Evolutionary conservation across 768 basidiomycete species (phyloP).

Genomic region (Mycena sanguinolenta): DNA sequence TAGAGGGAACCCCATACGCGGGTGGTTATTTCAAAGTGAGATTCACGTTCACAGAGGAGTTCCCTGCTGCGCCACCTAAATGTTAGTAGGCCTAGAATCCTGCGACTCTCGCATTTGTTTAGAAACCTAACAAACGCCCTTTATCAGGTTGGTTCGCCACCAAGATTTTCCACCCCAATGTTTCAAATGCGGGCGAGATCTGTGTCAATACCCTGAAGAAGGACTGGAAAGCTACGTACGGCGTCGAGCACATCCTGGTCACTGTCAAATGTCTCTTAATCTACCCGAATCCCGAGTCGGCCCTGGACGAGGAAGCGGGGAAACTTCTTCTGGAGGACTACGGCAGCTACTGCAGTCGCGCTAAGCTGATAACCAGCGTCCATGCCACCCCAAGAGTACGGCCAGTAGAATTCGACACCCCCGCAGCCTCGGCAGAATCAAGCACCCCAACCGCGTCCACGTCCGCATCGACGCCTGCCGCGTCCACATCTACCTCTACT

Average conservation of each 20-base stretch:
- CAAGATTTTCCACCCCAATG: slow-evolving; percentile 98
- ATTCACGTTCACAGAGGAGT: slow-evolving; percentile 94
- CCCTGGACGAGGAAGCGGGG: slow-evolving; percentile 95
- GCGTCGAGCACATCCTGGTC: slow-evolving; percentile 91
- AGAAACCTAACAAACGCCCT: slow-evolving; percentile 26
- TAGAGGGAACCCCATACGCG: slow-evolving; percentile 76
- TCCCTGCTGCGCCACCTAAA: slow-evolving; percentile 94
- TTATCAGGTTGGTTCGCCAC: slow-evolving; percentile 86
- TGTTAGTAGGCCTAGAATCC: slow-evolving; percentile 64
- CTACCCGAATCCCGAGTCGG: slow-evolving; percentile 96
- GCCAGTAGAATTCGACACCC: slow-evolving; percentile 78
- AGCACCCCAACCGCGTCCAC: slow-evolving; percentile 33
- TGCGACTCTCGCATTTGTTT: background rate
- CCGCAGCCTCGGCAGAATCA: slow-evolving; percentile 44
- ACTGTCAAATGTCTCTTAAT: slow-evolving; percentile 97
- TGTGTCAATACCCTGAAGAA: slow-evolving; percentile 98
- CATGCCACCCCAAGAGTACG: slow-evolving; percentile 87
- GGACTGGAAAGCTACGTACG: slow-evolving; percentile 94
- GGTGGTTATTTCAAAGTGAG: slow-evolving; percentile 79
- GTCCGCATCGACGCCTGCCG: slow-evolving; percentile 37
- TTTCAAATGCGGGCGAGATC: slow-evolving; percentile 90
- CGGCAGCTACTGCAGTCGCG: slow-evolving; percentile 87
- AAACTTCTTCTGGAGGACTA: slow-evolving; percentile 93
- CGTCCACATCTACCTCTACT: slow-evolving; percentile 44
- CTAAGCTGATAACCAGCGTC: slow-evolving; percentile 89